These are phyloP conservation scores for Picochlorum sp. DNA, from an alignment of 139 green algal species.

Conservation along the genomic window DNA sequence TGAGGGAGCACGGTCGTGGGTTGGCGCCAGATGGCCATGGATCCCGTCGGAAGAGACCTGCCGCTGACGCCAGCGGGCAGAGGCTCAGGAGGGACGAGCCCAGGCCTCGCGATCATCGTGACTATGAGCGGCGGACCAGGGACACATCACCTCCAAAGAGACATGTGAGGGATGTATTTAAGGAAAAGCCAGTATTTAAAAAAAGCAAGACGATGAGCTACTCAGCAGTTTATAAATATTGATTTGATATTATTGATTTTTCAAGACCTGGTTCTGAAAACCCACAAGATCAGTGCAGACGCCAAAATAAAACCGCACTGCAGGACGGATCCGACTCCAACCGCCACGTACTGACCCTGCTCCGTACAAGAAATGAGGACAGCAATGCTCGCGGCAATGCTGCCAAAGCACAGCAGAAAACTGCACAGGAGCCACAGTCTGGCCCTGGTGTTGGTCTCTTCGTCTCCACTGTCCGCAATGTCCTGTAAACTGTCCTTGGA, in stretches of 20 bases:
- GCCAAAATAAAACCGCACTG: slow-evolving; percentile 35
- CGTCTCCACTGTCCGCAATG: slow-evolving; percentile 11
- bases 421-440: slow-evolving; percentile 33
- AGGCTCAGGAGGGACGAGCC: no score
- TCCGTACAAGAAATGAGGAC: slow-evolving; percentile 26
- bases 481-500: slow-evolving; percentile 20
- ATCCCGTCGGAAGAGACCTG: neutral
- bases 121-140: neutral
- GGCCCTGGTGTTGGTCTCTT: slow-evolving; percentile 20
- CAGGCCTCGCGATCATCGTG: neutral
- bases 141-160: neutral
- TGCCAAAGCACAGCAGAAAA: slow-evolving; percentile 27
- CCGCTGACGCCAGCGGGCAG: no score
- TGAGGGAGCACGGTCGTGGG: slow-evolving; percentile 51
- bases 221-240: neutral
- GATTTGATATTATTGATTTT: neutral
- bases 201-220: no score
- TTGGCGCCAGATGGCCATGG: slow-evolving; percentile 18
- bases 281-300: slow-evolving; percentile 26
- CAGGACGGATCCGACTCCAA: slow-evolving; percentile 35
- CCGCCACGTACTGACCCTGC: neutral
- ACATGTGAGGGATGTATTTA: slow-evolving; percentile 23
- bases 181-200: slow-evolving; percentile 3
- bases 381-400: slow-evolving; percentile 32
- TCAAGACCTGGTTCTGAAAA: slow-evolving; percentile 14